Percentiles rank a stretch among this genome's conserved stretches.
Conservation (phyloP, 148 eudicot genomes). For the Simmondsia chinensis region DNA sequence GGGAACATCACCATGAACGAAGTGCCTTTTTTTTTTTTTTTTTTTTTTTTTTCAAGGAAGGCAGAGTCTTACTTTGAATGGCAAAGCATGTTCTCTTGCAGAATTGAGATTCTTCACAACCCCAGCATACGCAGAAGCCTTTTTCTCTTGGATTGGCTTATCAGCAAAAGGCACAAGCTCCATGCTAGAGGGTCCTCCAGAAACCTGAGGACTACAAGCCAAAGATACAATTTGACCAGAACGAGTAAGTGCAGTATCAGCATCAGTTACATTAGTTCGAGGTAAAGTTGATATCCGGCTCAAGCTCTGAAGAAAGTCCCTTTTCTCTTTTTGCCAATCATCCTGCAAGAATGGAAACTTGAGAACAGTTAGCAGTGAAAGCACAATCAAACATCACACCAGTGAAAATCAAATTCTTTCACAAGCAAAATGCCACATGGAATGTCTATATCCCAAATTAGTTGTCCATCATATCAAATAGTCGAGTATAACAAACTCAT, state of each 20-base stretch:
- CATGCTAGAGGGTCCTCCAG: slow-evolving; percentile 53
- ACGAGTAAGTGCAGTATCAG: slow-evolving; percentile 32
- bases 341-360: slow-evolving; percentile 35
- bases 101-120: slow-evolving; percentile 63
- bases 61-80: slow-evolving; percentile 56
- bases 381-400: too few species aligned
- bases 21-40: too few species aligned
- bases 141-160: slow-evolving; percentile 67
- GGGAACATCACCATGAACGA: too few species aligned
- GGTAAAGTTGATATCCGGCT: slow-evolving; percentile 79
- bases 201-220: slow-evolving; percentile 44
- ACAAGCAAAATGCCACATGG: too few species aligned
- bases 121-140: slow-evolving; percentile 69
- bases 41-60: too few species aligned
- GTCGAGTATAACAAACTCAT: too few species aligned
- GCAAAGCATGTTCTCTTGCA: slow-evolving; percentile 66
- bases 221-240: slow-evolving; percentile 50
- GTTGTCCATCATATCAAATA: too few species aligned
- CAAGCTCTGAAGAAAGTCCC: slow-evolving; percentile 85
- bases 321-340: slow-evolving; percentile 90
- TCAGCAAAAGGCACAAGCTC: slow-evolving; percentile 46
- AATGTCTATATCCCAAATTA: too few species aligned
- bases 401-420: too few species aligned
- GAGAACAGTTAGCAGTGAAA: neutral
- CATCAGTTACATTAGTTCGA: slow-evolving; percentile 49